Base-by-base conservation (phyloP, 805 yeast species). In the Nakazawaea ambrosiae region DNA sequence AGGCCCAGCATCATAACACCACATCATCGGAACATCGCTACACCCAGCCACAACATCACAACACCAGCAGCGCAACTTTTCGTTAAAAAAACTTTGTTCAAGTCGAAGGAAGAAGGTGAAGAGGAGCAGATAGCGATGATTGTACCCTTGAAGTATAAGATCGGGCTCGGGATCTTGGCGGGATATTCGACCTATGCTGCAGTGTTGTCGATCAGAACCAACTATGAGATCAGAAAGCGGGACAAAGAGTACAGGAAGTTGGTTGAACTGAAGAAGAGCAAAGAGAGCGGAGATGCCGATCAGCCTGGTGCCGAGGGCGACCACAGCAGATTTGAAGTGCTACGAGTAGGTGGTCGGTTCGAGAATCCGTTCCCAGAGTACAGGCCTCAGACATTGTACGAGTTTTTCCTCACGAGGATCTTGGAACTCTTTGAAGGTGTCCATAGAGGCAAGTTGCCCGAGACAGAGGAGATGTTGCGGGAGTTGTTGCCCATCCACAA, bases 341-440 rank as follows among this genome's bases (percentile, higher is more conserved):
- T 79, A 42, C 61, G 62, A n/a, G 61, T 86, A 1, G 70, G 73
- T 15, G 96, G 97, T 8, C 65, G 88, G 48, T 90, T 75, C 60
- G 92, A 86, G 41, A 90, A 90, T 50, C 97, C 97, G 2, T 90
- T 90, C 54, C 70, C 71, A 14, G 96, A 90, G 53, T 90, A 90
- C 54, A 68, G 97, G 36, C 82, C 87, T 5, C 97, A 89, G 58
- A 87, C 96, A 0, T 66, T 86, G 7, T 83, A 83, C 53, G 97
- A 90, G 59, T 90, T 89, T 58, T 63, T 85, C 20, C 65, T 73
- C 30, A 81, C 89, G 47, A 65, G 96, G 16, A 43, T 88, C 3
- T 55, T 77, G 40, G 96, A 88, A 54, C 53, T 86, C 4, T 69
- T 82, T 47, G 84, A 82, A 47, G 56, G 67, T 12, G 63, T 62